A percentile compares a stretch with the other conserved stretches of the same genome.
Evolutionary conservation across 2,329 filamentous ascomycete genomes (phyloP).

Genomic region (Aspergillus intermedius): DNA sequence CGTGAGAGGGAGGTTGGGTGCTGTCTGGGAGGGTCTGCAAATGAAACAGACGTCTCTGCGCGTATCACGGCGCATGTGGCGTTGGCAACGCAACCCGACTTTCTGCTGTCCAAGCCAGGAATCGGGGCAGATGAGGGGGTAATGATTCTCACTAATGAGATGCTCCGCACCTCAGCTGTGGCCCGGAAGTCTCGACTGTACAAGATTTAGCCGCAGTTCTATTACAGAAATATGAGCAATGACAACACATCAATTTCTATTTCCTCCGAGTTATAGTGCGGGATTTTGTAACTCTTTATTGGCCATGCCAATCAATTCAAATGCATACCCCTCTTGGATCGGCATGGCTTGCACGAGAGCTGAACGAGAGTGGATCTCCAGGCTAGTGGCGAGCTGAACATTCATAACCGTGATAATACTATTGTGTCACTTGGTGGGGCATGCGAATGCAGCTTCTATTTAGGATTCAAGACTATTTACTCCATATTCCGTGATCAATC

Average conservation of each 20-base stretch:
- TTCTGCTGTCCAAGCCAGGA: slow-evolving; percentile 4
- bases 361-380: too few species aligned
- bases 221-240: background rate
- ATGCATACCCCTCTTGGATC: too few species aligned
- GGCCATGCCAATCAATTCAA: too few species aligned
- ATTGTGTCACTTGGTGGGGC: background rate
- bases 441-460: background rate
- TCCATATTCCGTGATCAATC: background rate
- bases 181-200: background rate
- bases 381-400: too few species aligned
- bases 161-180: slow-evolving; percentile 3
- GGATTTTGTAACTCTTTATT: background rate
- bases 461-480: background rate
- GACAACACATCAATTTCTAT: background rate
- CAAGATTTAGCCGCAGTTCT: background rate
- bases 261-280: background rate
- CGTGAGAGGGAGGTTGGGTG: slow-evolving; percentile 7
- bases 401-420: too few species aligned
- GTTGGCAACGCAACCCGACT: slow-evolving; percentile 3
- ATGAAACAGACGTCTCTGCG: slow-evolving; percentile 19
- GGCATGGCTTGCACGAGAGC: too few species aligned
- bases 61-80: slow-evolving; percentile 19
- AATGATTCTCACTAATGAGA: slow-evolving; percentile 7
- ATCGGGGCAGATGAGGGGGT: slow-evolving; percentile 5
- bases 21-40: slow-evolving; percentile 13